Conservation (phyloP, 2,329 filamentous ascomycete species). For the Akanthomyces muscarius region DNA sequence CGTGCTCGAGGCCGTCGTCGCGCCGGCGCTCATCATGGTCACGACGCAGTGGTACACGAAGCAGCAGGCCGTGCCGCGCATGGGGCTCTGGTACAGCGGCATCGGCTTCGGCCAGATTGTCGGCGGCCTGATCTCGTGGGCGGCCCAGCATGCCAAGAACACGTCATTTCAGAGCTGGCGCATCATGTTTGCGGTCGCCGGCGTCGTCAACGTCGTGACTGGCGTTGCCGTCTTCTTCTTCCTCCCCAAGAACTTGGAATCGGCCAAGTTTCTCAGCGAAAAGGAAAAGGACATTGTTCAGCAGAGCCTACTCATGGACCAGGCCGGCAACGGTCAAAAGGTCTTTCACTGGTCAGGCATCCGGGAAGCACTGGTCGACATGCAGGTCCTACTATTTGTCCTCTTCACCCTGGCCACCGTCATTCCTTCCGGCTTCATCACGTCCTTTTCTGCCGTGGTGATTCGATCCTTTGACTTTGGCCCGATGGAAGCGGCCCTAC, state of each 20-base stretch:
- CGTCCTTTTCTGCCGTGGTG: slow-evolving; percentile 30
- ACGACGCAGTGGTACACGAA: slow-evolving; percentile 39
- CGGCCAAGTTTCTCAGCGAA: slow-evolving; percentile 23
- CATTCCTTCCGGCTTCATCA: slow-evolving; percentile 32
- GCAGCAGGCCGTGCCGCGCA: slow-evolving; percentile 42
- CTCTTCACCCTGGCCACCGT: slow-evolving; percentile 25
- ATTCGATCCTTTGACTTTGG: slow-evolving; percentile 33
- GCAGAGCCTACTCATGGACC: slow-evolving; percentile 52
- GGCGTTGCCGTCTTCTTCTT: slow-evolving; percentile 39
- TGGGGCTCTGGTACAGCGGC: slow-evolving; percentile 34
- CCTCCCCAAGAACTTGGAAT: slow-evolving; percentile 36
- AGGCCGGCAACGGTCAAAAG: slow-evolving; percentile 39
- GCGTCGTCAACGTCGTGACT: slow-evolving; percentile 43
- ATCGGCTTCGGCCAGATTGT: slow-evolving; percentile 32
- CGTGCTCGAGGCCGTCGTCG: slow-evolving; percentile 45
- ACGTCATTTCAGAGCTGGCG: slow-evolving; percentile 39
- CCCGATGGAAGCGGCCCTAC: slow-evolving; percentile 39
- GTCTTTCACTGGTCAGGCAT: slow-evolving; percentile 38
- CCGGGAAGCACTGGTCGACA: slow-evolving; percentile 37
- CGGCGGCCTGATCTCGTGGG: slow-evolving; percentile 46
- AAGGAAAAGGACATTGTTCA: slow-evolving; percentile 42
- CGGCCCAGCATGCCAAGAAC: slow-evolving; percentile 44
- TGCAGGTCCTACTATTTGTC: slow-evolving; percentile 39
- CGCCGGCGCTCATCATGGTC: slow-evolving; percentile 49
- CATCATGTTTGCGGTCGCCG: slow-evolving; percentile 51